Evolutionary conservation across 202 grass and related monocot genomes (phyloP).

Genomic region (Zoysia matrella): DNA sequence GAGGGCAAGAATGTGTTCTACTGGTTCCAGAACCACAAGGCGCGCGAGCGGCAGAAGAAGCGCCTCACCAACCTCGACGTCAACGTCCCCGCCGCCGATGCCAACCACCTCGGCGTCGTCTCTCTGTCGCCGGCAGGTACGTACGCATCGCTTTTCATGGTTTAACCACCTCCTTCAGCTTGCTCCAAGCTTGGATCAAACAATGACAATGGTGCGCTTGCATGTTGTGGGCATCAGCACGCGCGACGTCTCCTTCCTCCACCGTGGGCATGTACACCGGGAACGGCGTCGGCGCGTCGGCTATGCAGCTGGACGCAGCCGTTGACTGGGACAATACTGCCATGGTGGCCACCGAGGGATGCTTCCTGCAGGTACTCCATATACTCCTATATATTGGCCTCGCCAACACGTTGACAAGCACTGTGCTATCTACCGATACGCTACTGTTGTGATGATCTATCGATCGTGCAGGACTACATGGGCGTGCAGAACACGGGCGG

Average conservation of each 20-base stretch:
- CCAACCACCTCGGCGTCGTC: slow-evolving; percentile 27
- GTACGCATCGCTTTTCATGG: background rate
- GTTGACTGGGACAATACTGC: slow-evolving; percentile 23
- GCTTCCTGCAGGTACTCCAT: slow-evolving; percentile 46
- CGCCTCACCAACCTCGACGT: slow-evolving; percentile 65
- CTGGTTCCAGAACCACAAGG: slow-evolving; percentile 99
- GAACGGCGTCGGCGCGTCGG: slow-evolving; percentile 22
- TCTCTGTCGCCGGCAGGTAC: slow-evolving; percentile 46
- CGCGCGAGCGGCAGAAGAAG: slow-evolving; percentile 92
- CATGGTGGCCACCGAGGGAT: slow-evolving; percentile 33
- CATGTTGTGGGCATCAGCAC: slow-evolving; percentile 1
- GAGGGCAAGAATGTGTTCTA: slow-evolving; percentile 99
- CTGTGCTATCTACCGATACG: background rate
- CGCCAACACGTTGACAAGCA: background rate
- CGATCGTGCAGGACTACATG: slow-evolving; percentile 47
- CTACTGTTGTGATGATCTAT: background rate
- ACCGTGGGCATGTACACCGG: slow-evolving; percentile 25
- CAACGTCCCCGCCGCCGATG: slow-evolving; percentile 14
- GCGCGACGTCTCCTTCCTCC: slow-evolving; percentile 14
- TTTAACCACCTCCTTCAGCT: background rate
- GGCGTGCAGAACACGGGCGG: slow-evolving; percentile 23
- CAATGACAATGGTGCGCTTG: background rate
- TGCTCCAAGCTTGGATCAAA: background rate
- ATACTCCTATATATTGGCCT: no score
- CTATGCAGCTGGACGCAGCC: slow-evolving; percentile 15